These are phyloP conservation scores for Mucor plumbeus DNA, from an alignment of 371 early-diverging fungal genomes.

Conservation along the genomic window DNA sequence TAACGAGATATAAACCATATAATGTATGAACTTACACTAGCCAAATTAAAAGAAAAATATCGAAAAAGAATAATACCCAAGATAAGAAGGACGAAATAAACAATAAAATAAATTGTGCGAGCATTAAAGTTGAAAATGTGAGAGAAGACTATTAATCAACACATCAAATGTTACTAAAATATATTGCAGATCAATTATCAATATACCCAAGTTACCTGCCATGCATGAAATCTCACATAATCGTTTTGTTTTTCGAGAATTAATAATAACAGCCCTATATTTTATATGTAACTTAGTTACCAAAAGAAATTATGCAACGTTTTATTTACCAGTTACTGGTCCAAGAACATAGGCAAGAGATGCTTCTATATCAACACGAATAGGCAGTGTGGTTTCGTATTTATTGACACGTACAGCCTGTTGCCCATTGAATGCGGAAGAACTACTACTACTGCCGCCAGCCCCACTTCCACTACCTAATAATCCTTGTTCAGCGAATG, in stretches of 20 bases:
- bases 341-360: constrained; percentile 75
- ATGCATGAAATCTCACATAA: constrained; percentile 86
- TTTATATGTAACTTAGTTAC: background rate
- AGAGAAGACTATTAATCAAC: constrained; percentile 45
- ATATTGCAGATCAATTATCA: background rate
- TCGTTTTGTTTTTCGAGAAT: constrained; percentile 82
- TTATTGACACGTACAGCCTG: constrained; percentile 71
- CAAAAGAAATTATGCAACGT: background rate
- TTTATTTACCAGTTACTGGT: constrained; percentile 67
- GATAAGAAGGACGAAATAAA: constrained; percentile 58
- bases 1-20: background rate
- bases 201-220: constrained; percentile 64
- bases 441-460: constrained; percentile 17
- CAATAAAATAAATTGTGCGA: constrained; percentile 50
- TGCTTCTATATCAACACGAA: constrained; percentile 85
- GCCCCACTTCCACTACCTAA: constrained; percentile 26
- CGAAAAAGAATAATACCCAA: constrained; percentile 62
- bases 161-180: background rate
- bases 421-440: constrained; percentile 4
- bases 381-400: constrained; percentile 76
- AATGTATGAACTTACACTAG: constrained; percentile 45
- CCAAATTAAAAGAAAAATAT: constrained; percentile 49
- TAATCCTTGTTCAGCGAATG: constrained; percentile 46
- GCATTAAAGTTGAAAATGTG: constrained; percentile 45
- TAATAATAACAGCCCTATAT: constrained; percentile 62